Conservation (phyloP, 2,329 filamentous ascomycete species). For the Anthostomella pinea region DNA sequence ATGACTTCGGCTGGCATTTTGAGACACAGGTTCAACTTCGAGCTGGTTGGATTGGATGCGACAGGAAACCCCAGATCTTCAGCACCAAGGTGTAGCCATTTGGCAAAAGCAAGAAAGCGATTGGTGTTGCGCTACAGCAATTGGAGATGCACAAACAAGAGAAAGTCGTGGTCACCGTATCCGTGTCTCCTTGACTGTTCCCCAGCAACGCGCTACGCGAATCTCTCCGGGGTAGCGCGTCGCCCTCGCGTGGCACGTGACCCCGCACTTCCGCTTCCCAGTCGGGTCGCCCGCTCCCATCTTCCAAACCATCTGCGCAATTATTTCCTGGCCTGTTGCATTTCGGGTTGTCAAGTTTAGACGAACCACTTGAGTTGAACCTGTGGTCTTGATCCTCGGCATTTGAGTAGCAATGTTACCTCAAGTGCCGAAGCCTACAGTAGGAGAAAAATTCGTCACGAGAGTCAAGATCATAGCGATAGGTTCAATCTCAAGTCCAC, state of each 20-base stretch:
- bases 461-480: too few relatives aligned
- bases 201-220: conserved; percentile 4
- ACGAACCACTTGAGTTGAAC: neutral
- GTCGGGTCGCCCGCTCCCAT: neutral
- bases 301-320: too few relatives aligned
- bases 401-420: neutral
- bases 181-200: neutral
- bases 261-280: neutral
- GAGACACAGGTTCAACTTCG: neutral
- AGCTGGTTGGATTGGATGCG: too few relatives aligned
- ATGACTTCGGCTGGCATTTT: conserved; percentile 37
- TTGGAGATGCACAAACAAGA: too few relatives aligned
- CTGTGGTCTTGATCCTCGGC: too few relatives aligned
- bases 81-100: too few relatives aligned
- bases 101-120: neutral
- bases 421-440: neutral
- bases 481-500: too few relatives aligned
- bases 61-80: too few relatives aligned
- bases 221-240: neutral
- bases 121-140: neutral
- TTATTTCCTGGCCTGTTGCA: too few relatives aligned
- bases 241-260: conserved; percentile 2
- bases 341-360: neutral
- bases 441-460: neutral
- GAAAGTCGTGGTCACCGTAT: too few relatives aligned